phyloP scores from a whole-genome alignment of 345 rosid species.

The Diplotaxis tenuifolia region DNA sequence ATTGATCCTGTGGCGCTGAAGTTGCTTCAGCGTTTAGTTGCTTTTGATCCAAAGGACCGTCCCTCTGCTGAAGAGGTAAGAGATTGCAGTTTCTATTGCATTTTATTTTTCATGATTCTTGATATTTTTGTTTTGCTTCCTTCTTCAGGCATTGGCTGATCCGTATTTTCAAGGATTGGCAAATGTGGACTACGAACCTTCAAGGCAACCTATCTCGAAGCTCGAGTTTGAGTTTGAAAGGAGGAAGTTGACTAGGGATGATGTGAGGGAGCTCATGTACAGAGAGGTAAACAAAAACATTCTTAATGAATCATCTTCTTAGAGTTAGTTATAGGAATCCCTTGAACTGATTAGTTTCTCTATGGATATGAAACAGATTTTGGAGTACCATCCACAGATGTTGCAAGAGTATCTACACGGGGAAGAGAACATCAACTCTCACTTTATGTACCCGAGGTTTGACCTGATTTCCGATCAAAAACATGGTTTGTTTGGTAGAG shows the following conservation, averaged over 20 bases:
- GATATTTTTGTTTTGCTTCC: slow-evolving; percentile 19
- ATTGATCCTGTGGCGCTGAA: slow-evolving; percentile 70
- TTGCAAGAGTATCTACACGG: slow-evolving; percentile 68
- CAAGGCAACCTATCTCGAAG: slow-evolving; percentile 79
- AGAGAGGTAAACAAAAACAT: slow-evolving; percentile 64
- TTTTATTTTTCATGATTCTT: slow-evolving; percentile 7
- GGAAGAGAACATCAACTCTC: slow-evolving; percentile 60
- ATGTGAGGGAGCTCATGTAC: slow-evolving; percentile 85
- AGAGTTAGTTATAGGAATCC: neutral
- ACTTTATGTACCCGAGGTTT: slow-evolving; percentile 91
- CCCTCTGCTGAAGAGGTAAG: slow-evolving; percentile 91
- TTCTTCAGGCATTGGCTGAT: slow-evolving; percentile 77
- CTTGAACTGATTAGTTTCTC: slow-evolving; percentile 14
- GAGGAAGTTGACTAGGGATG: slow-evolving; percentile 77
- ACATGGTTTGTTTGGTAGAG: neutral
- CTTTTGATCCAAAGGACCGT: slow-evolving; percentile 93
- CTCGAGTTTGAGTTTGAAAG: slow-evolving; percentile 87
- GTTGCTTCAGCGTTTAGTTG: slow-evolving; percentile 78
- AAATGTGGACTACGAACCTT: slow-evolving; percentile 67
- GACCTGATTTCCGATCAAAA: neutral
- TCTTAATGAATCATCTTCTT: neutral
- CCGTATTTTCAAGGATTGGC: slow-evolving; percentile 84
- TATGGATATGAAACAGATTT: slow-evolving; percentile 52
- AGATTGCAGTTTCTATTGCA: neutral
- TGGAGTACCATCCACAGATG: slow-evolving; percentile 91